Evolutionary conservation across 305 asterid species (phyloP), one percentile per base, ranked within the genome.

Genomic region (Fraxinus baroniana): DNA sequence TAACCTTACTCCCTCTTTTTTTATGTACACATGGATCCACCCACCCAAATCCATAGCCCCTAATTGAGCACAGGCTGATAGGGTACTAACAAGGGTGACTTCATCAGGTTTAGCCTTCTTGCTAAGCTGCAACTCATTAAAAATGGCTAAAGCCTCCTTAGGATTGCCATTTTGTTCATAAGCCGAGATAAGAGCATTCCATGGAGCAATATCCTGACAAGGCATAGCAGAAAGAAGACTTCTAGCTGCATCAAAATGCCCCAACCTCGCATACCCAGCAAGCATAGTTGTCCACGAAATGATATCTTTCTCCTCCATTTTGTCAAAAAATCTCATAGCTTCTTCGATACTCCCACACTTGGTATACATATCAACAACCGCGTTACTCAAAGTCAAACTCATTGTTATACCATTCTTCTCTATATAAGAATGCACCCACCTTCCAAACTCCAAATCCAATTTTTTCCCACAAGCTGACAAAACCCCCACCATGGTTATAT

Each of bases 121-220:
- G 84, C 89, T 85, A 41, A 84, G 88, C 90, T 87, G 97, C 90
- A 94, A 79, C 86, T 93, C 90, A 39, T 92, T 87, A 75, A 94
- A 94, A 81, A 90, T 26, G 41, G 90, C 86, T 60, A 94, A 82
- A 28, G 98, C 97, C 80, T 91, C 95, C 88, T 89, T 90, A 7
- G 94, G 91, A 44, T 87, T 86, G 39, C 97, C 96, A 81, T 87
- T 86, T 18, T 90, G 92, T 83, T 88, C 96, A 24, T 93, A 92
- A 41, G 92, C 96, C 17, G 93, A 91, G 83, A 94, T 91, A 36
- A 92, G 93, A 36, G 97, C 93, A 85, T 91, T 94, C 96, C 98
- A 95, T 18, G 91, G 78, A 28, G 93, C 92, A 28, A 90, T 88
- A 72, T 91, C 93, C 82, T 90, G 91, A 28, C 66, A 32, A 55